phyloP scores from a whole-genome alignment of 257 asterid genomes.

The Solanum raphanifolium region DNA sequence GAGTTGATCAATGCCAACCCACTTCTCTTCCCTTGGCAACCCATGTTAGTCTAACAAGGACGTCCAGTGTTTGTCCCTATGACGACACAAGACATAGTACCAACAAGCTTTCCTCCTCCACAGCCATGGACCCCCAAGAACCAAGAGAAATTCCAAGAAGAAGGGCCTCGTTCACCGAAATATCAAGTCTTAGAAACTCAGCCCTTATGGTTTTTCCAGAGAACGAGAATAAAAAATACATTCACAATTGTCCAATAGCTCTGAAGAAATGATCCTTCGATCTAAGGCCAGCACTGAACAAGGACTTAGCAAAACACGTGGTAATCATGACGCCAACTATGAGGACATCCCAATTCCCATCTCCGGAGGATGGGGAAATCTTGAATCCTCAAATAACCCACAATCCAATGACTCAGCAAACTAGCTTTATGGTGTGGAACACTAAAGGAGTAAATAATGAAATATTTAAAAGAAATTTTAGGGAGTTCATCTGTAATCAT shows the following conservation, averaged over 20 bases:
- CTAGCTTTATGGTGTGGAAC: neutral
- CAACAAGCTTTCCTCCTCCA: neutral
- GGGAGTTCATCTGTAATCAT: neutral
- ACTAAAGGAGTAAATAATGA: neutral
- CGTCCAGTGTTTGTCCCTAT: neutral
- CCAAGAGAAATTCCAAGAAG: neutral
- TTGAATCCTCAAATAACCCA: neutral
- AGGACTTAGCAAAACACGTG: neutral
- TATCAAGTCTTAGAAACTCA: neutral
- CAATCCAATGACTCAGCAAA: neutral
- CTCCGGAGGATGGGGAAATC: neutral
- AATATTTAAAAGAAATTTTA: no score
- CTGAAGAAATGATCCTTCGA: neutral
- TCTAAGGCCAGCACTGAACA: neutral
- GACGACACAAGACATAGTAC: neutral
- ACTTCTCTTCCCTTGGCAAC: neutral
- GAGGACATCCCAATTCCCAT: neutral
- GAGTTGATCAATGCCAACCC: neutral
- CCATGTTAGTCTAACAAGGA: neutral
- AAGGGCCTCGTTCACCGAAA: neutral
- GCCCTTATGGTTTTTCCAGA: neutral
- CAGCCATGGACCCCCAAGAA: no score
- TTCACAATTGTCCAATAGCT: neutral
- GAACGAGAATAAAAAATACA: no score
- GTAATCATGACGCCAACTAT: neutral